Evolutionary conservation across 73 alveolate species (phyloP).

Genomic region (Stentor roeselii): DNA sequence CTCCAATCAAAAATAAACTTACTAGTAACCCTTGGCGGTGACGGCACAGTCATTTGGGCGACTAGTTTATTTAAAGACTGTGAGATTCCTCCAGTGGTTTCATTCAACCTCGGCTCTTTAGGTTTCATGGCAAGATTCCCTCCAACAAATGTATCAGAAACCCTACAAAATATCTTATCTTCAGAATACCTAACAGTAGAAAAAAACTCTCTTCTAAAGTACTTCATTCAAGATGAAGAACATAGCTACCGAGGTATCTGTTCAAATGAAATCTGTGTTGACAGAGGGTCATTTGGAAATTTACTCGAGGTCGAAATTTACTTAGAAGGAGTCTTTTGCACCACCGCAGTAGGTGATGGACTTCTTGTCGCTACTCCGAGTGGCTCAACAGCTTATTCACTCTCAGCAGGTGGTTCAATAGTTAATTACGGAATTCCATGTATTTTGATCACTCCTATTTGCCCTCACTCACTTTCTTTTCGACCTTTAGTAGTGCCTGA

Average conservation of each 20-base stretch:
- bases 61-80: background rate
- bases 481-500: conserved; percentile 97
- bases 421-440: conserved; percentile 83
- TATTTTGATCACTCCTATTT: conserved; percentile 85
- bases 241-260: background rate
- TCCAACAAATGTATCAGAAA: background rate
- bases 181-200: background rate
- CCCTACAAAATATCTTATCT: background rate
- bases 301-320: background rate
- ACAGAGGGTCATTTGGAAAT: background rate
- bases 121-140: background rate
- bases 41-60: conserved; percentile 32
- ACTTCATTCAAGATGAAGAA: background rate
- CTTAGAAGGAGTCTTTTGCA: background rate
- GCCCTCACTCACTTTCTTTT: conserved; percentile 98
- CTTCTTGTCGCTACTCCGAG: conserved; percentile 96
- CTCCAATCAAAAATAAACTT: conserved; percentile 4
- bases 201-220: background rate
- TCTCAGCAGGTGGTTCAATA: conserved; percentile 99
- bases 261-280: background rate
- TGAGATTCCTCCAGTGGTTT: background rate
- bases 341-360: conserved; percentile 51
- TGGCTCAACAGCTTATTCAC: conserved; percentile 98
- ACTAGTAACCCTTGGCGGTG: conserved; percentile 49
- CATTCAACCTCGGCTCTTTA: background rate